Base-by-base conservation (phyloP, 2,329 filamentous ascomycete species). In the Exophiala xenobiotica region DNA sequence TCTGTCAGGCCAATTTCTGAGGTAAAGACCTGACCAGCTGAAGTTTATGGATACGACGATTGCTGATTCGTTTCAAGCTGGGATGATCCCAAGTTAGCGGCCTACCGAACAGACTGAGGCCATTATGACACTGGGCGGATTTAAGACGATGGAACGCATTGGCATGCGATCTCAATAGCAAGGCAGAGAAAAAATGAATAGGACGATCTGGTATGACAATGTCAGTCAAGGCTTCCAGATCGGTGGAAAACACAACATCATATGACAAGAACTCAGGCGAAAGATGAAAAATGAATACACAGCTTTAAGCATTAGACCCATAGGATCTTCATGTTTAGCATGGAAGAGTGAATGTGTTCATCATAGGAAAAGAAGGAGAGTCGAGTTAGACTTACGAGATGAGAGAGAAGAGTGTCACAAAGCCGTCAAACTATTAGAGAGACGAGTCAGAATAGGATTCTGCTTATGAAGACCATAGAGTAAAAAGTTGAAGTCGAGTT, bases 1-100 rank as follows among this genome's bases (percentile, higher is more conserved):
- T 14, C 70, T 96, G 59, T 91, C 80, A 64, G 93, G 93, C 22
- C 83, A 83, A 63, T 90, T 88, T 65, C 71, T 93, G 23, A 61
- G 55, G 55, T 56, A 33, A n/a, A n/a, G n/a, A n/a, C n/a, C n/a
- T n/a, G n/a, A n/a, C n/a, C n/a, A n/a, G n/a, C n/a, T n/a, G n/a
- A n/a, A n/a, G n/a, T n/a, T n/a, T n/a, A n/a, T n/a, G n/a, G n/a
- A n/a, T n/a, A n/a, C n/a, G n/a, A n/a, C n/a, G 26, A 7, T 27
- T 23, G 22, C 46, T 51, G 31, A 51, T 39, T 31, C 2, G 14
- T 26, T 27, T 41, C n/a, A 9, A 58, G 55, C 48, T 63, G 62
- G 62, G 59, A 63, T 38, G 61, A 64, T 54, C 51, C 51, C 7
- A 50, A 55, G 27, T 41, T 63, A 22, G 51, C 44, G 19, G 48